Conservation (phyloP, 352 stramenopile genomes). For the Phytopythium sindhum region DNA sequence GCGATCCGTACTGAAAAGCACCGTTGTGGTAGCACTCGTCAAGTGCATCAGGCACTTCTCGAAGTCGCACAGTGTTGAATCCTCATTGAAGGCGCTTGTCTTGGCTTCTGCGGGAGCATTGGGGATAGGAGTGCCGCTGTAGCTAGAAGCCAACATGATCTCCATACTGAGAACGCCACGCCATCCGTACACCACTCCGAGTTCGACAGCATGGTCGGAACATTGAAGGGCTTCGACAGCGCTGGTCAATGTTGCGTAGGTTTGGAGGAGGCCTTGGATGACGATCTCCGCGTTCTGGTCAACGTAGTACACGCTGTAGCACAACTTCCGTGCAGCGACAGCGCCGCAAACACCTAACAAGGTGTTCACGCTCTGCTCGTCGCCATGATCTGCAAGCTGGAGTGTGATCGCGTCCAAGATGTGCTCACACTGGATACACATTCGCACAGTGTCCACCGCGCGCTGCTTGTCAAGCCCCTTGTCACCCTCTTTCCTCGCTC, state of each 20-base stretch:
- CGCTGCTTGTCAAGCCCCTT: not conserved
- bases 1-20: slow-evolving; percentile 29
- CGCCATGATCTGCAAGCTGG: not conserved
- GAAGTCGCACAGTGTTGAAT: slow-evolving; percentile 23
- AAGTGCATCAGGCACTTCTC: slow-evolving; percentile 42
- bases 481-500: slow-evolving; percentile 4
- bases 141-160: slow-evolving; percentile 36
- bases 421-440: slow-evolving; percentile 23
- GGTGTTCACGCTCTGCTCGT: not conserved
- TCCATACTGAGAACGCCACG: slow-evolving; percentile 57
- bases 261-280: slow-evolving; percentile 21
- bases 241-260: slow-evolving; percentile 19
- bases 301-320: slow-evolving; percentile 34
- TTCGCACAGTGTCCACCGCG: slow-evolving; percentile 10
- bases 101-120: not conserved
- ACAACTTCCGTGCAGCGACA: slow-evolving; percentile 27
- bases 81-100: slow-evolving; percentile 2
- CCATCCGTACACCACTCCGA: slow-evolving; percentile 58
- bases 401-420: slow-evolving; percentile 22
- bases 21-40: slow-evolving; percentile 9
- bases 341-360: slow-evolving; percentile 24
- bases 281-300: slow-evolving; percentile 14
- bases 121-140: slow-evolving; percentile 10
- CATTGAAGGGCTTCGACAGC: slow-evolving; percentile 17
- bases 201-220: slow-evolving; percentile 15